Conservation (phyloP, 1,284 basidiomycete species). For the Dichomitus squalens region DNA sequence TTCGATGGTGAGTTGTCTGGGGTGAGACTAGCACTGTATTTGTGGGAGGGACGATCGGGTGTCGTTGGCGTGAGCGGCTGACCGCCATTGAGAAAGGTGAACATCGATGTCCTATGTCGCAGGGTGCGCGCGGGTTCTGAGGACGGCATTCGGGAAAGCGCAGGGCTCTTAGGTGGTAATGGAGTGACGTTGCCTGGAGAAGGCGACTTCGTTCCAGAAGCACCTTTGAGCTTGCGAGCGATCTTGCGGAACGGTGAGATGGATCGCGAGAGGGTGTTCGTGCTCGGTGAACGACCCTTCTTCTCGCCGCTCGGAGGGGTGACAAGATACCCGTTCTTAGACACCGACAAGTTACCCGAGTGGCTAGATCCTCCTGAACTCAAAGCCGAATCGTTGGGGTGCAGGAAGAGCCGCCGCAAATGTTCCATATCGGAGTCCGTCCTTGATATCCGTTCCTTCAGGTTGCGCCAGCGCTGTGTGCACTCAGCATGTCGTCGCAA, state of each 20-base stretch:
- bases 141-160: conserved; percentile 42
- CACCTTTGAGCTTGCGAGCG: conserved; percentile 60
- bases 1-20: conserved; percentile 61
- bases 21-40: conserved; percentile 68
- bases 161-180: conserved; percentile 39
- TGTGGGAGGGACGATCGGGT: conserved; percentile 62
- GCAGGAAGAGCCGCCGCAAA: conserved; percentile 62
- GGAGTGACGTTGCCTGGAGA: conserved; percentile 50
- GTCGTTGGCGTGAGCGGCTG: conserved; percentile 50
- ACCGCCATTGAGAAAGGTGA: conserved; percentile 45
- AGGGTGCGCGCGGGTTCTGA: conserved; percentile 55
- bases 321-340: conserved; percentile 59
- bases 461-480: conserved; percentile 78
- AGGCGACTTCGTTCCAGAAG: conserved; percentile 35
- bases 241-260: conserved; percentile 79
- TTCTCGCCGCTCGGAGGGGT: conserved; percentile 60
- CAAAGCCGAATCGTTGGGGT: conserved; percentile 48
- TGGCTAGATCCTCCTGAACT: conserved; percentile 72
- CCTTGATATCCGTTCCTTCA: conserved; percentile 74
- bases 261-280: conserved; percentile 65
- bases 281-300: conserved; percentile 46
- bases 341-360: conserved; percentile 52
- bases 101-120: conserved; percentile 63
- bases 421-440: conserved; percentile 84
- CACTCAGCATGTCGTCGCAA: conserved; percentile 85